Conservation (phyloP, 1,139 yeast species). For the Magnusiomyces sp. region DNA sequence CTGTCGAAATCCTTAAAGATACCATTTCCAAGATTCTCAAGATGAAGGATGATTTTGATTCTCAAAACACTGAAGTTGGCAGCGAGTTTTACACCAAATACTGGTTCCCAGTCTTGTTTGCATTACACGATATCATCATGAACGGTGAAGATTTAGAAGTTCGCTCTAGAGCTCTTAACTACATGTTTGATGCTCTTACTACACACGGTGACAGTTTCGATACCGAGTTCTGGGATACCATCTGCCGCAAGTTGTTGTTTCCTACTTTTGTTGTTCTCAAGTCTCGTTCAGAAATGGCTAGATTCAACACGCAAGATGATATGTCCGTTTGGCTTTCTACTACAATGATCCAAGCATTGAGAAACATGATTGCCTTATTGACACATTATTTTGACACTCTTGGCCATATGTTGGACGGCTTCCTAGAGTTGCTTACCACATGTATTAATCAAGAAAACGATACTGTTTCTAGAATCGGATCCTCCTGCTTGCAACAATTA, state of each 20-base stretch:
- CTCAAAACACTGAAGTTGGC: conserved; percentile 27
- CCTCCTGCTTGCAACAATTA: conserved; percentile 75
- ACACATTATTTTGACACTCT: conserved; percentile 71
- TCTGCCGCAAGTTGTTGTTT: conserved; percentile 70
- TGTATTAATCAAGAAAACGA: conserved; percentile 97
- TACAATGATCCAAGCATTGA: conserved; percentile 87
- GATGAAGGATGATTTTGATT: conserved; percentile 14
- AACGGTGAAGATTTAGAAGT: conserved; percentile 92
- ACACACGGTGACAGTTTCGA: conserved; percentile 74
- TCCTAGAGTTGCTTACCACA: conserved; percentile 64
- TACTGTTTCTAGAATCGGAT: conserved; percentile 89
- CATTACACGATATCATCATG: conserved; percentile 85
- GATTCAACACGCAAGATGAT: conserved; percentile 64
- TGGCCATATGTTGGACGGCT: conserved; percentile 66
- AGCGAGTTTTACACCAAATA: conserved; percentile 39
- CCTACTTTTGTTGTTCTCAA: conserved; percentile 83
- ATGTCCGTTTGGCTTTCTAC: conserved; percentile 94
- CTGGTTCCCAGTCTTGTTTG: conserved; percentile 78
- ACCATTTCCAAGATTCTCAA: conserved; percentile 28
- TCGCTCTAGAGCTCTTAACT: conserved; percentile 77
- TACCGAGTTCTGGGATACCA: conserved; percentile 68
- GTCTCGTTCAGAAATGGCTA: conserved; percentile 64
- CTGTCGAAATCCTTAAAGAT: conserved; percentile 65
- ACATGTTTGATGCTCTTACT: conserved; percentile 70
- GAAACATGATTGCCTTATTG: conserved; percentile 77